These are phyloP conservation scores for Trebouxia gelatinosa DNA, from an alignment of 163 green algal genomes.

Conservation along the genomic window DNA sequence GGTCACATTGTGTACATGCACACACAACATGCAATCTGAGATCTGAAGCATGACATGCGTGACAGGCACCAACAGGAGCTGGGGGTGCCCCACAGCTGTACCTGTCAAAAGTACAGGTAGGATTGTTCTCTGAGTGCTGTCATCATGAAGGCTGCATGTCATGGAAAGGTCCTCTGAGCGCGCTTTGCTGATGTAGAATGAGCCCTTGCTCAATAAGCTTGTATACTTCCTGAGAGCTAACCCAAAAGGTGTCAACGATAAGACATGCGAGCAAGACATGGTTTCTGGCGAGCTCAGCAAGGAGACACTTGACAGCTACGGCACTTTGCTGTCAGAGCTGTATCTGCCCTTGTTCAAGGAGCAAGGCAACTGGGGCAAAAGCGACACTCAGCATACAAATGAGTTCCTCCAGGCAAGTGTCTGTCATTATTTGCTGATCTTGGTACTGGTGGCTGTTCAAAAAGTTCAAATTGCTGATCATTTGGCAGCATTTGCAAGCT, in stretches of 20 bases:
- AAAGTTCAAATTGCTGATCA: background rate
- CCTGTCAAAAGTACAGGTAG: conserved; percentile 31
- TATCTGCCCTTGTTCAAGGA: conserved; percentile 77
- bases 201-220: conserved; percentile 59
- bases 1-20: background rate
- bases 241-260: conserved; percentile 70
- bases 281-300: conserved; percentile 54
- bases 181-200: conserved; percentile 42
- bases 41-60: no score
- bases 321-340: conserved; percentile 67
- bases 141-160: conserved; percentile 23
- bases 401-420: conserved; percentile 53
- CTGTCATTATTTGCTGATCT: background rate
- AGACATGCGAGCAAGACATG: conserved; percentile 68
- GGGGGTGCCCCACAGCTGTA: conserved; percentile 31
- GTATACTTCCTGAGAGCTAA: conserved; percentile 74
- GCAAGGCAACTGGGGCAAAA: conserved; percentile 58
- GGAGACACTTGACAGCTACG: conserved; percentile 66
- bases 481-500: background rate
- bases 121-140: conserved; percentile 13
- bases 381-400: conserved; percentile 49
- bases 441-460: background rate
- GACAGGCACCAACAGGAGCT: background rate
- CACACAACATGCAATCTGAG: background rate
- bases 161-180: background rate